Evolutionary conservation across 1,139 yeast genomes (phyloP).

Genomic region (Magnusiomyces suaveolens): DNA sequence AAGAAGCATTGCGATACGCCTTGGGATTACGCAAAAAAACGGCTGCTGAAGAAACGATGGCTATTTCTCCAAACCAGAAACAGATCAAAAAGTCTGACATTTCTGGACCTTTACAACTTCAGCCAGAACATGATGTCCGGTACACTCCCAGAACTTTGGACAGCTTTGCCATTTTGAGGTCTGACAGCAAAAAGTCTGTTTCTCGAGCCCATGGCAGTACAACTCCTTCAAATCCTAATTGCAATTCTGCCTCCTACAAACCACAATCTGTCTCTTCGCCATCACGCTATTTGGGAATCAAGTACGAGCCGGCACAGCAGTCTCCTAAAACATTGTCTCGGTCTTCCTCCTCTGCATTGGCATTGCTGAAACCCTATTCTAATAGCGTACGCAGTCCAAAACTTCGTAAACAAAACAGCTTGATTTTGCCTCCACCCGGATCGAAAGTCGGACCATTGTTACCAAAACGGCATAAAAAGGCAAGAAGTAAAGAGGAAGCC

Average conservation of each 20-base stretch:
- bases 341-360: background rate
- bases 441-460: background rate
- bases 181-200: too few relatives aligned
- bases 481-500: background rate
- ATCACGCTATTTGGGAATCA: too few relatives aligned
- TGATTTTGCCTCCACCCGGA: background rate
- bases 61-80: too few relatives aligned
- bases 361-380: background rate
- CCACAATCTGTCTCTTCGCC: too few relatives aligned
- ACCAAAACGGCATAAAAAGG: background rate
- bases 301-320: too few relatives aligned
- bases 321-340: background rate
- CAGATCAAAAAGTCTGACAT: background rate
- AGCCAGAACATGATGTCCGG: background rate
- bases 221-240: too few relatives aligned
- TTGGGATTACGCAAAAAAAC: too few relatives aligned
- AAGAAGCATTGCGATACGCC: too few relatives aligned
- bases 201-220: too few relatives aligned
- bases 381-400: background rate
- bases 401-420: background rate
- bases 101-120: background rate
- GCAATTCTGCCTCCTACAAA: too few relatives aligned
- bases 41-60: too few relatives aligned
- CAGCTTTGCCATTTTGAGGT: background rate
- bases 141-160: background rate